Base-by-base conservation (phyloP, 768 basidiomycete genomes). In the Lactifluus pinguis region DNA sequence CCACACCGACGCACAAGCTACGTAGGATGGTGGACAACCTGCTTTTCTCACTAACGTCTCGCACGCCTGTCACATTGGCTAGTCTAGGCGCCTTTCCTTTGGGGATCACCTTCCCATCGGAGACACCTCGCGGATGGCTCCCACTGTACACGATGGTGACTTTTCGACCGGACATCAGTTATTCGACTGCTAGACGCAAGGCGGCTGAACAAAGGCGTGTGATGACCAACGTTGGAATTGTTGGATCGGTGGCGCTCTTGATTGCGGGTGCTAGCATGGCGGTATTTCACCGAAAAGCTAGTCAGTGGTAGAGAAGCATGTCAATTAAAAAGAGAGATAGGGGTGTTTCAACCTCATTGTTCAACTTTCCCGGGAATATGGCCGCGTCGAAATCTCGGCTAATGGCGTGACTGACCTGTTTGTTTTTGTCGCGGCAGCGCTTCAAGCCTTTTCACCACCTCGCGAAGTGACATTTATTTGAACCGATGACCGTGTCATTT, bases 61-160 rank as follows among this genome's bases (percentile, higher is more conserved):
- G 75, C 62, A 73, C 76, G 69, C 71, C 74, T 69, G 74, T 77
- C 67, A 75, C 80, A 53, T 70, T 82, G 58, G 69, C 74, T 61
- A 76, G 76, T 63, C 71, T 83, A 66, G 74, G 74, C 48, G 78
- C 79, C 57, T 58, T 59, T 17, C 63, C 68, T 19, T 17, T 62
- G n/a, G 57, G 56, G 19, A 69, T 64, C 44, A 55, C 69, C 7
- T 73, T 72, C 67, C 66, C 67, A 11, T 52, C 84, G 61, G 71
- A 71, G 61, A 73, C 77, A 62, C 86, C 86, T 48, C 70, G 72
- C 65, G 93, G 91, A 41, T 98, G 95, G 95, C 80, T 94, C 54
- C 89, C 92, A 59, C 79, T 95, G 53, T 99, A 99, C 73, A 92
- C 92, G 38, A 97, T 98, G 95, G 87, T 97, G 66, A 98, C 95